These are phyloP conservation scores for Sarocladium oryzae DNA, from an alignment of 2,329 filamentous ascomycete genomes.

Conservation along the genomic window DNA sequence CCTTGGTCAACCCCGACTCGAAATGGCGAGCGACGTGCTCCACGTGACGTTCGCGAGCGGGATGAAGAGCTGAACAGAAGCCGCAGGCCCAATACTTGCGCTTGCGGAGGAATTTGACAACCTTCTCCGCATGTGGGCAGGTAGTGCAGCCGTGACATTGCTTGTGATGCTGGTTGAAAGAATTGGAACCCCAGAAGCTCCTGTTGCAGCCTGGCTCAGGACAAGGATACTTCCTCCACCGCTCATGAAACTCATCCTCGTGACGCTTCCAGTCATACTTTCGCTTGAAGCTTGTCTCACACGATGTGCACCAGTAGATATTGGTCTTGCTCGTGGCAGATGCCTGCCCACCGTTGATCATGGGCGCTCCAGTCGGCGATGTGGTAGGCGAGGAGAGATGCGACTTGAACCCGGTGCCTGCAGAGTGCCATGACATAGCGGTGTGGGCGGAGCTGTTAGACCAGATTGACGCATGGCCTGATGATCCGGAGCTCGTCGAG, in stretches of 20 bases:
- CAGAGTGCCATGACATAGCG: conserved; percentile 34
- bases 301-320: conserved; percentile 51
- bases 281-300: conserved; percentile 59
- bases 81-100: conserved; percentile 64
- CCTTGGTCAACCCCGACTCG: conserved; percentile 54
- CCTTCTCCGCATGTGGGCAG: conserved; percentile 58
- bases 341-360: conserved; percentile 26
- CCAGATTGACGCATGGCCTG: conserved; percentile 40
- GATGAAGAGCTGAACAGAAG: conserved; percentile 58
- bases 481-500: conserved; percentile 43
- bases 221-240: conserved; percentile 61
- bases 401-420: conserved; percentile 13
- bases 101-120: conserved; percentile 56
- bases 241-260: conserved; percentile 64
- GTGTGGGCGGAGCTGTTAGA: conserved; percentile 35
- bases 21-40: conserved; percentile 64
- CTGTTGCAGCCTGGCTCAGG: conserved; percentile 58
- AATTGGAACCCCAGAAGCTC: conserved; percentile 62
- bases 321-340: conserved; percentile 32
- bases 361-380: conserved; percentile 19
- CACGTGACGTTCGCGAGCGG: conserved; percentile 59
- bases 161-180: conserved; percentile 62
- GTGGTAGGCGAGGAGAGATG: conserved; percentile 22
- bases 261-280: conserved; percentile 66
- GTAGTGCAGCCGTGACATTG: conserved; percentile 59